Conservation (phyloP, 192 early-diverging fungal species). For the Lunasporangiospora selenospora region DNA sequence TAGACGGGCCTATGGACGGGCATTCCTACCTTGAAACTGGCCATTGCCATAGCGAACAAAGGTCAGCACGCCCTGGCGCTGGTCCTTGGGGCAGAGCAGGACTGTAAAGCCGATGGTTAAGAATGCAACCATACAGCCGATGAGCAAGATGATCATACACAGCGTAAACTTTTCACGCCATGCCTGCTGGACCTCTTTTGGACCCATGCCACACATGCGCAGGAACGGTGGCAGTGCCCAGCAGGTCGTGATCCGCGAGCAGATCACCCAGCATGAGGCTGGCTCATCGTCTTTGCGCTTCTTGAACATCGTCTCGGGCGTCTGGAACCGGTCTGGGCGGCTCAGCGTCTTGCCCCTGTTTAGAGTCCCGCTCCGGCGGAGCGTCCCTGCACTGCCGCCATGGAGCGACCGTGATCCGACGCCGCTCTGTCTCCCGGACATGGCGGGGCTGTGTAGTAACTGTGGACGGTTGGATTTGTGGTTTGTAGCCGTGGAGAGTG, state of each 20-base stretch:
- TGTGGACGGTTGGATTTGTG: background rate
- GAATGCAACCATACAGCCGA: slow-evolving; percentile 74
- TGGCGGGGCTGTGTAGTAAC: background rate
- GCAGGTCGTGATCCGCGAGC: slow-evolving; percentile 64
- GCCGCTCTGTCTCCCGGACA: slow-evolving; percentile 28
- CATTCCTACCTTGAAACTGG: slow-evolving; percentile 20
- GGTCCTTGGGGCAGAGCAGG: slow-evolving; percentile 39
- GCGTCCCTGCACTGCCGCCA: slow-evolving; percentile 14
- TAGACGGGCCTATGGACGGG: background rate
- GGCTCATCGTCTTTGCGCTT: slow-evolving; percentile 50
- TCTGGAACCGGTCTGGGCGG: slow-evolving; percentile 74
- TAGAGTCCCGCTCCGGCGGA: slow-evolving; percentile 55
- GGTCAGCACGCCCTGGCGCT: slow-evolving; percentile 26
- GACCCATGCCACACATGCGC: slow-evolving; percentile 58
- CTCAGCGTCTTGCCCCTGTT: slow-evolving; percentile 76
- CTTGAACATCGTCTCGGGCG: slow-evolving; percentile 70
- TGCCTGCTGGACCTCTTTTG: slow-evolving; percentile 66
- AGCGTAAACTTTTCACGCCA: slow-evolving; percentile 75
- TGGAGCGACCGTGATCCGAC: slow-evolving; percentile 12
- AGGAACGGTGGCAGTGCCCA: slow-evolving; percentile 65
- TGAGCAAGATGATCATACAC: slow-evolving; percentile 74
- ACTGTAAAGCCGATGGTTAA: slow-evolving; percentile 67
- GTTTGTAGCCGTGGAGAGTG: too few species aligned
- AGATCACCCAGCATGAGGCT: slow-evolving; percentile 62
- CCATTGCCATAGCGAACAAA: slow-evolving; percentile 46